phyloP scores from a whole-genome alignment of 768 basidiomycete species.

The Calocera cornea region DNA sequence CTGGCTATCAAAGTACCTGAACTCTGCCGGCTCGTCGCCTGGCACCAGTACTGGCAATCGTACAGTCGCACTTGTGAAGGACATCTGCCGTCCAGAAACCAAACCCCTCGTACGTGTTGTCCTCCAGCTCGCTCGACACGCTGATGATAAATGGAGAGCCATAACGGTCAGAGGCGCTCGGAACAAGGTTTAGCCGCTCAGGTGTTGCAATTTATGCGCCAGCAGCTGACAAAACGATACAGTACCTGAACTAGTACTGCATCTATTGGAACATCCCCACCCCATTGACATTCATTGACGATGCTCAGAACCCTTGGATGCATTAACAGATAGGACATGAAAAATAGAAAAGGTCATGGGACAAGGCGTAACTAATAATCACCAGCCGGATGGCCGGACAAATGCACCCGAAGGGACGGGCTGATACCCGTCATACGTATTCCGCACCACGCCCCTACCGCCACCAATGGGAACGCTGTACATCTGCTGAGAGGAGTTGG shows the following conservation, averaged over 20 bases:
- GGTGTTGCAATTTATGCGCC: background rate
- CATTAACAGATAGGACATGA: background rate
- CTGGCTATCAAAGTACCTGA: conserved; percentile 1
- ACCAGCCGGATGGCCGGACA: conserved; percentile 2
- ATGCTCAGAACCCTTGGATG: background rate
- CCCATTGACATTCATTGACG: too few relatives aligned
- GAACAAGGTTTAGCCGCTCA: background rate
- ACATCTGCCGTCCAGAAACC: background rate
- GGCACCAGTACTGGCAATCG: background rate
- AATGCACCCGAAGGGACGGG: conserved; percentile 2
- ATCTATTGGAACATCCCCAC: too few relatives aligned
- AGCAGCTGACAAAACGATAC: too few relatives aligned
- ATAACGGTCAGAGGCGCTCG: background rate
- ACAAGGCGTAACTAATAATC: background rate
- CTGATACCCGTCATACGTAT: conserved; percentile 3
- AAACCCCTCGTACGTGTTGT: background rate
- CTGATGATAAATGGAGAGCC: background rate
- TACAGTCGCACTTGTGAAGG: background rate
- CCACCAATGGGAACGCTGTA: conserved; percentile 1
- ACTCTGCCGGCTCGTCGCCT: background rate
- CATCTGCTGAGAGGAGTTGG: background rate
- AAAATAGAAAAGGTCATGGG: background rate
- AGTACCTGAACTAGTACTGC: too few relatives aligned
- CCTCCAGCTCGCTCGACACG: background rate
- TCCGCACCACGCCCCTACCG: conserved; percentile 1